A percentile compares a stretch with the other conserved stretches of the same genome.
Evolutionary conservation across 768 basidiomycete genomes (phyloP).

Genomic region (Tylopilus plumbeoviolaceoides): DNA sequence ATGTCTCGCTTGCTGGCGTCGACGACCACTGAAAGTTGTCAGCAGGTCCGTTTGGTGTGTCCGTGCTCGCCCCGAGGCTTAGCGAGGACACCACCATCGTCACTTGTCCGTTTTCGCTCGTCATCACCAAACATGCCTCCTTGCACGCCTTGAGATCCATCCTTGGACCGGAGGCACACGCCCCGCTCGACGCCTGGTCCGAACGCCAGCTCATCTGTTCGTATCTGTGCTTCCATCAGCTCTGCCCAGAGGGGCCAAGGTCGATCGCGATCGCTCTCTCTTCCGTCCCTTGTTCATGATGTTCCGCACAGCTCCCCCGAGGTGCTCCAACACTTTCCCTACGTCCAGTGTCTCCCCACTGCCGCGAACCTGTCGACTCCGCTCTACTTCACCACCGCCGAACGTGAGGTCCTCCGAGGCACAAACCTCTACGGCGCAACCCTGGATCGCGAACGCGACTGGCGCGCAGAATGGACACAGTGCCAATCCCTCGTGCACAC

Average conservation of each 20-base stretch:
- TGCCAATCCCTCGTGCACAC: constrained; percentile 43
- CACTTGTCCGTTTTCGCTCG: constrained; percentile 62
- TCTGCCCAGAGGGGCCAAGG: constrained; percentile 37
- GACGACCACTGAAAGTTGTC: constrained; percentile 5
- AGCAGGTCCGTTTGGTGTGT: constrained; percentile 43
- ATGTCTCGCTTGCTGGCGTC: neutral
- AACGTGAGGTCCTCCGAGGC: constrained; percentile 65
- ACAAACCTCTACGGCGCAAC: constrained; percentile 82
- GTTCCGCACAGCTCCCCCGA: constrained; percentile 6
- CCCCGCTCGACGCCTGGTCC: constrained; percentile 39
- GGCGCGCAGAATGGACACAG: constrained; percentile 58
- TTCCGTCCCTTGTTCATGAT: constrained; percentile 1
- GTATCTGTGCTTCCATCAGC: constrained; percentile 65
- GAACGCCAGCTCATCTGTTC: constrained; percentile 65
- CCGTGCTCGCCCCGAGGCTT: constrained; percentile 48
- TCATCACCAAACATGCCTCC: constrained; percentile 54
- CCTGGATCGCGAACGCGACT: constrained; percentile 55
- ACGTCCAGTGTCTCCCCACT: constrained; percentile 64
- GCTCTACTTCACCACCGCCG: constrained; percentile 61
- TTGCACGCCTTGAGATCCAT: constrained; percentile 40
- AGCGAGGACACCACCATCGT: constrained; percentile 52
- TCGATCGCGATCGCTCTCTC: constrained; percentile 14
- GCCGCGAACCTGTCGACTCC: constrained; percentile 60
- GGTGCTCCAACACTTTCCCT: constrained; percentile 45
- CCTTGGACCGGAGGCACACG: constrained; percentile 25